Percentiles rank a stretch among this genome's conserved stretches.
Evolutionary conservation across 768 basidiomycete species (phyloP).

Genomic region (Macrolepiota dolichaula): DNA sequence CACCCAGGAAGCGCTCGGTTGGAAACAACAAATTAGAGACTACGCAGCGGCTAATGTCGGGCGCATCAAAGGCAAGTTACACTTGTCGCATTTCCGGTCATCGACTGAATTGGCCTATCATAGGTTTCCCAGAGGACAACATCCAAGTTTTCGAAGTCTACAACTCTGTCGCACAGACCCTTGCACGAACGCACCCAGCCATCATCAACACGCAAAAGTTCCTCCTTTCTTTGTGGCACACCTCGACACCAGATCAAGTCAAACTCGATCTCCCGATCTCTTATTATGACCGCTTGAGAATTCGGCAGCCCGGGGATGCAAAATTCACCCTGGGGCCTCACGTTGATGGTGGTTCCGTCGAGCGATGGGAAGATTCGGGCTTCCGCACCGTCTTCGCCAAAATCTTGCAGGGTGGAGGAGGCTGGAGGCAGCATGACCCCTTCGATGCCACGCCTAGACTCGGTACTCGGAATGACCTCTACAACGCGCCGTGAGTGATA

Average conservation of each 20-base stretch:
- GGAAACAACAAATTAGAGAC: conserved; percentile 55
- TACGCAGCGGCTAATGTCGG: conserved; percentile 56
- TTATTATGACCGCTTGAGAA: conserved; percentile 75
- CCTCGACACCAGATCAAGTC: conserved; percentile 37
- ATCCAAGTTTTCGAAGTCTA: conserved; percentile 77
- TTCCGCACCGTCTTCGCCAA: conserved; percentile 37
- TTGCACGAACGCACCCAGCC: conserved; percentile 65
- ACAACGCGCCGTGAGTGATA: conserved; percentile 49
- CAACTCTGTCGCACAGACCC: conserved; percentile 59
- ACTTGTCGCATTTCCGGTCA: conserved; percentile 53
- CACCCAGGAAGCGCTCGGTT: conserved; percentile 42
- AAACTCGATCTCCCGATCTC: conserved; percentile 58
- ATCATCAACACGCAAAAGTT: conserved; percentile 54
- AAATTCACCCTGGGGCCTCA: conserved; percentile 68
- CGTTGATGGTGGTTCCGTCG: conserved; percentile 46
- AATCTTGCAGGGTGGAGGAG: conserved; percentile 41
- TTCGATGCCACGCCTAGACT: conserved; percentile 47
- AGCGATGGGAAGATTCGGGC: conserved; percentile 53
- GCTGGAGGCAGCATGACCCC: conserved; percentile 48
- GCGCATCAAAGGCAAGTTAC: conserved; percentile 50
- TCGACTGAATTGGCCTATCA: background rate
- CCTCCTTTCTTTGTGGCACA: conserved; percentile 59
- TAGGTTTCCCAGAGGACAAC: conserved; percentile 65
- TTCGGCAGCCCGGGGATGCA: conserved; percentile 67
- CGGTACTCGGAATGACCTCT: conserved; percentile 56